Evolutionary conservation across 2,329 filamentous ascomycete species (phyloP).

Genomic region (Cladosporium sp.): DNA sequence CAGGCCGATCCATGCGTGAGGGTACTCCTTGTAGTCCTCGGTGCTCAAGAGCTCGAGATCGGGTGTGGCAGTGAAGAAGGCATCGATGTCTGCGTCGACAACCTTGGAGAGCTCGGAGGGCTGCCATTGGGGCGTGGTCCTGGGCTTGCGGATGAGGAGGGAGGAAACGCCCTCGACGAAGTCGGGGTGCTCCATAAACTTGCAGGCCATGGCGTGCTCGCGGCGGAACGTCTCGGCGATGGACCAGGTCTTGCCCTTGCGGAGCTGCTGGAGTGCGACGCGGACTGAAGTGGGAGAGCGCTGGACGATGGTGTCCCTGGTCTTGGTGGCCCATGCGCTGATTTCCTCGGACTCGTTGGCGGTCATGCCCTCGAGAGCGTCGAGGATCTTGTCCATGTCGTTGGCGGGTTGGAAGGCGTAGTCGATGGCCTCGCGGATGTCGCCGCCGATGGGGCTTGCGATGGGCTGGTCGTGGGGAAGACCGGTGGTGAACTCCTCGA

Average conservation of each 20-base stretch:
- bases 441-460: slow-evolving; percentile 53
- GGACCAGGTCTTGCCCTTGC: slow-evolving; percentile 71
- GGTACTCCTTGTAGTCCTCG: slow-evolving; percentile 67
- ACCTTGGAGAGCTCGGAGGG: slow-evolving; percentile 73
- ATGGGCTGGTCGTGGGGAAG: slow-evolving; percentile 72
- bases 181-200: slow-evolving; percentile 90
- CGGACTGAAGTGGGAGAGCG: slow-evolving; percentile 85
- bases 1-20: slow-evolving; percentile 68
- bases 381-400: slow-evolving; percentile 70
- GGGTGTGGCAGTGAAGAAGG: slow-evolving; percentile 66
- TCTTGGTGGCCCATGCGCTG: slow-evolving; percentile 75
- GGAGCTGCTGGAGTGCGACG: slow-evolving; percentile 83
- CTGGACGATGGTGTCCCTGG: slow-evolving; percentile 70
- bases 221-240: slow-evolving; percentile 83
- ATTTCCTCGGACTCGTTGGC: slow-evolving; percentile 44
- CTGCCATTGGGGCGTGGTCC: slow-evolving; percentile 70
- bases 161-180: slow-evolving; percentile 91
- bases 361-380: slow-evolving; percentile 57
- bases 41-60: slow-evolving; percentile 62
- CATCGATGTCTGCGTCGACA: slow-evolving; percentile 57
- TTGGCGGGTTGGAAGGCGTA: slow-evolving; percentile 52
- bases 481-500: slow-evolving; percentile 88
- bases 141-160: slow-evolving; percentile 70
- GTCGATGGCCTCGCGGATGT: slow-evolving; percentile 79
- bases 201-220: slow-evolving; percentile 79